Evolutionary conservation across 2,329 filamentous ascomycete species (phyloP).

Genomic region (Teratosphaeria nubilosa): DNA sequence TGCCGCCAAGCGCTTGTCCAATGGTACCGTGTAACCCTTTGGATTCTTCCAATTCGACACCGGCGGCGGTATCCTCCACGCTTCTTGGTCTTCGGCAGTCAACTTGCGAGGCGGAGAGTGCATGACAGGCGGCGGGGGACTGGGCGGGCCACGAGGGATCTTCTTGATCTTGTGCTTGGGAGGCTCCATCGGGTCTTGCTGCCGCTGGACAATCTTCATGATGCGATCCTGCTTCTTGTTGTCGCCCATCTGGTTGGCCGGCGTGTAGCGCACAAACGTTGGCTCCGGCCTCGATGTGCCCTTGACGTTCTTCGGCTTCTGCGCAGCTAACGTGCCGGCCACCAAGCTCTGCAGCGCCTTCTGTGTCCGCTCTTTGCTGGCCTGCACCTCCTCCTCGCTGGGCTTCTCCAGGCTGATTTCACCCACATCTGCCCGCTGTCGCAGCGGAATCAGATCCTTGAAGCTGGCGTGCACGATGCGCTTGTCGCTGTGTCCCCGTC

Average conservation of each 20-base stretch:
- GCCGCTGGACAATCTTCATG: constrained; percentile 94
- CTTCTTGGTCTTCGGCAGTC: constrained; percentile 93
- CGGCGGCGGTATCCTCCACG: constrained; percentile 83
- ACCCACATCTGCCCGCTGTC: constrained; percentile 85
- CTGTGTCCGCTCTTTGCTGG: constrained; percentile 78
- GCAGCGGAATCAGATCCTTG: constrained; percentile 88
- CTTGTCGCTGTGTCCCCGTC: constrained; percentile 73
- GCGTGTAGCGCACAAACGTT: constrained; percentile 91
- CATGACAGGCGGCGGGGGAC: constrained; percentile 86
- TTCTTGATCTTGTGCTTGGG: constrained; percentile 99
- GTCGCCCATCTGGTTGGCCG: constrained; percentile 93
- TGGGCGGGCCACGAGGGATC: constrained; percentile 84
- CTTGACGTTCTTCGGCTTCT: constrained; percentile 93
- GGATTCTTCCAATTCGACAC: constrained; percentile 99
- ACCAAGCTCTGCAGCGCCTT: constrained; percentile 75
- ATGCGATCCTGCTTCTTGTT: constrained; percentile 84
- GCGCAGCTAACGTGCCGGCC: constrained; percentile 74
- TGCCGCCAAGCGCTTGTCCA: constrained; percentile 91
- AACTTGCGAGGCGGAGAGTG: constrained; percentile 90
- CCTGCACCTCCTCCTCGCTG: constrained; percentile 71
- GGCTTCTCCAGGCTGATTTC: constrained; percentile 82
- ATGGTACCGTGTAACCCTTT: constrained; percentile 90
- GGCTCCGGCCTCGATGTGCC: constrained; percentile 70
- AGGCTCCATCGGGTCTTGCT: constrained; percentile 90
- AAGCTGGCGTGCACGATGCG: constrained; percentile 90